phyloP scores from a whole-genome alignment of 2,329 filamentous ascomycete genomes.

The Pseudogymnoascus sp. region DNA sequence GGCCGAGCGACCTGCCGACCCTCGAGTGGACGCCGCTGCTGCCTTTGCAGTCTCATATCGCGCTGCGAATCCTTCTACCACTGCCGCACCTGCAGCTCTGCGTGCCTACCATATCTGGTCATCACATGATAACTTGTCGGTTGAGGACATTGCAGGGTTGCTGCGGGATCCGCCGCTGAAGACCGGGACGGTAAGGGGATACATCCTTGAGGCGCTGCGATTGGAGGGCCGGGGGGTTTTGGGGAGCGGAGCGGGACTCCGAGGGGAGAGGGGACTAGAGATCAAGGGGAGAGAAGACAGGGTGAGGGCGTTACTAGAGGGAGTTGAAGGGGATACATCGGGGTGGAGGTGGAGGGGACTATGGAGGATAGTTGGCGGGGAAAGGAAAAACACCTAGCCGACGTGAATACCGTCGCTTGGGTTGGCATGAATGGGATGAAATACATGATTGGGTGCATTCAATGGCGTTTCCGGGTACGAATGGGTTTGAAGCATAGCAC shows the following conservation, averaged over 20 bases:
- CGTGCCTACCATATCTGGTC: constrained; percentile 63
- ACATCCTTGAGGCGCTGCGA: constrained; percentile 52
- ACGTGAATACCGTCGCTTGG: not conserved
- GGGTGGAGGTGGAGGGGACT: constrained; percentile 1
- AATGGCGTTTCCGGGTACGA: not conserved
- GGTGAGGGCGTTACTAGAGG: constrained; percentile 41
- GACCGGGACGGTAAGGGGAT: constrained; percentile 48
- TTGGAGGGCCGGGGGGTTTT: constrained; percentile 33
- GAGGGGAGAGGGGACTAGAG: constrained; percentile 14
- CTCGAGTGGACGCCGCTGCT: constrained; percentile 24
- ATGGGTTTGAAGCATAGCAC: not conserved
- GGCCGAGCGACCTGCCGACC: constrained; percentile 1
- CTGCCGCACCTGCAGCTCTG: constrained; percentile 33
- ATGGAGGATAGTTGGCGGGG: constrained; percentile 6
- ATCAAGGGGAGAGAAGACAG: constrained; percentile 45
- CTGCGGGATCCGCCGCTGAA: constrained; percentile 57
- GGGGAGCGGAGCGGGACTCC: constrained; percentile 10
- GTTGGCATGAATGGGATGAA: not conserved
- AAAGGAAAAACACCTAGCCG: not conserved
- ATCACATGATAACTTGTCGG: constrained; percentile 41
- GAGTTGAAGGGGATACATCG: not conserved
- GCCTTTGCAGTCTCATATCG: constrained; percentile 22
- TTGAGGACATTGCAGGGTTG: constrained; percentile 46
- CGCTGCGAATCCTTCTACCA: constrained; percentile 14
- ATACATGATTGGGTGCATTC: not conserved